Percentiles rank a stretch among this genome's conserved stretches.
Conservation (phyloP, 768 basidiomycete genomes). For the Kwoniella botswanensis region DNA sequence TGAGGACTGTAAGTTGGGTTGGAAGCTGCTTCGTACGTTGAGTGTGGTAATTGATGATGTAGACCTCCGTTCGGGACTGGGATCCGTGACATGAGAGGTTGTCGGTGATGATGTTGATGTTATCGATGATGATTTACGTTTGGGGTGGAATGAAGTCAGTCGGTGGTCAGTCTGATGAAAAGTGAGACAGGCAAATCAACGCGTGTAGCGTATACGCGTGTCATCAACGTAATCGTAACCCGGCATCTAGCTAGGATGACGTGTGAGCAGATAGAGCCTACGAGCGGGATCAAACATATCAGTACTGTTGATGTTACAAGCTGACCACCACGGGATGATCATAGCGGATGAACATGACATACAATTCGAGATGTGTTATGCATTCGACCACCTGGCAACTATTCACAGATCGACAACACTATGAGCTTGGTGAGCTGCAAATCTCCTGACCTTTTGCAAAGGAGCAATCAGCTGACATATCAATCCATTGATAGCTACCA, state of each 20-base stretch:
- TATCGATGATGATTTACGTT: not conserved
- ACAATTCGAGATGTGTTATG: too few species aligned
- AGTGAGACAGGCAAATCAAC: not conserved
- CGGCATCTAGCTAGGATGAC: not conserved
- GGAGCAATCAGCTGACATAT: not conserved
- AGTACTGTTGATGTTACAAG: not conserved
- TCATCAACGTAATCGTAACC: not conserved
- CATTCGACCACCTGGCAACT: too few species aligned
- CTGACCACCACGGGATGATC: not conserved
- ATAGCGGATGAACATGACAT: not conserved
- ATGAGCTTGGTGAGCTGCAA: constrained; percentile 9
- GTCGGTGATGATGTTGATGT: not conserved
- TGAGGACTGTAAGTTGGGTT: constrained; percentile 4
- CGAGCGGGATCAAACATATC: not conserved
- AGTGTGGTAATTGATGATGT: constrained; percentile 30
- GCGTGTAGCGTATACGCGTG: not conserved
- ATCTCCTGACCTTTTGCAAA: too few species aligned
- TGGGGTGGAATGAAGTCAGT: not conserved
- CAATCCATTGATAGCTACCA: constrained; percentile 35
- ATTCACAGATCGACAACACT: not conserved
- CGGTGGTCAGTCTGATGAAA: not conserved
- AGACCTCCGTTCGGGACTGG: constrained; percentile 47
- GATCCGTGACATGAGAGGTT: constrained; percentile 41
- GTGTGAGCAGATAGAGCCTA: not conserved
- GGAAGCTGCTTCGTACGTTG: constrained; percentile 27